Evolutionary conservation across 2,329 filamentous ascomycete genomes (phyloP), one percentile per base, ranked within the genome.

Genomic region (Xylaria sp.): DNA sequence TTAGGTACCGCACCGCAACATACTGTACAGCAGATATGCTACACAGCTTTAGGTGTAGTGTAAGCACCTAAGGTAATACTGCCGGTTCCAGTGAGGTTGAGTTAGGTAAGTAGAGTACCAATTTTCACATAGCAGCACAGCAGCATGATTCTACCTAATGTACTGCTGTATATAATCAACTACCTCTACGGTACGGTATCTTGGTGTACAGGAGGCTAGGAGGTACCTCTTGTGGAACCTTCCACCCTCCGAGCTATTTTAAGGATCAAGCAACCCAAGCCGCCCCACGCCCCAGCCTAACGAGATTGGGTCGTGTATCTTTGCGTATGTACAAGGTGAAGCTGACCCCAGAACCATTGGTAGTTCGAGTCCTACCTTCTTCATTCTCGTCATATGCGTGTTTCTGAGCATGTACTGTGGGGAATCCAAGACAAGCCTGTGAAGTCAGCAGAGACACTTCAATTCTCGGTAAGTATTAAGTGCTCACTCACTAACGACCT

Each of bases 161-260:
- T 27, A 27, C n/a, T n/a, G n/a, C n/a, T 27, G 24, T 27, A 27
- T 27, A 27, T 27, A 27, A 2, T 4, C 24, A 27, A 27, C 24
- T 27, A 27, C 24, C 4, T 27, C 24, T 2, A 47, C 5, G 42
- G 17, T n/a, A 47, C 19, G 48, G 24, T 27, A 51, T 21, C 19
- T 51, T 11, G 12, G 48, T 51, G 48, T 51, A 51, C 48, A 27
- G 1, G 21, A 50, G 11, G 48, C 24, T 27, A 14, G 48, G 8
- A 30, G 21, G 21, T 42, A 56, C 21, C 30, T 51, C 34, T 17
- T 54, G 59, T 63, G 65, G 59, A 56, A 60, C 50, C 39, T 48
- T 54, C 8, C 39, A 51, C 47, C 36, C 66, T 58, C 39, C n/a
- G 47, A 64, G 67, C 61, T 69, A 69, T 69, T 69, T 69, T 69